Evolutionary conservation across 2,329 filamentous ascomycete genomes (phyloP).

Genomic region (Pseudocercospora musae): DNA sequence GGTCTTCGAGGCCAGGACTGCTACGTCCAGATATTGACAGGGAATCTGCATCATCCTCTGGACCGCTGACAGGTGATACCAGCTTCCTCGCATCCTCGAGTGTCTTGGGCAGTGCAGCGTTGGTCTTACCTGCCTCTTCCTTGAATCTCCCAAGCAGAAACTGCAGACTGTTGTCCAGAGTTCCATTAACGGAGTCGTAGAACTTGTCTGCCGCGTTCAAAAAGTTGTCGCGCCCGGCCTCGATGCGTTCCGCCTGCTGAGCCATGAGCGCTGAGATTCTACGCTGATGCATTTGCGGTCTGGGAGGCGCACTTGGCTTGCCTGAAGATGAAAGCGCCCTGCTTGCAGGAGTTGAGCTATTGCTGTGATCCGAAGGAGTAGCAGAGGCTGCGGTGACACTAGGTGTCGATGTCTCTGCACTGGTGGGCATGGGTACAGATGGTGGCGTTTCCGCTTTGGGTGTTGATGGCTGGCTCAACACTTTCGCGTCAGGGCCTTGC

Average conservation of each 20-base stretch:
- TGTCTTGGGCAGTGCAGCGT: conserved; percentile 70
- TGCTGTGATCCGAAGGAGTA: conserved; percentile 28
- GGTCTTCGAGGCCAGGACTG: conserved; percentile 31
- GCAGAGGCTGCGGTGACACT: conserved; percentile 29
- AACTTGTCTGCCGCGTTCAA: conserved; percentile 87
- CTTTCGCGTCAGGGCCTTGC: conserved; percentile 60
- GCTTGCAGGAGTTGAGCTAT: conserved; percentile 15
- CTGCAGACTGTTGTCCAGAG: conserved; percentile 87
- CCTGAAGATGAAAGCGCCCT: conserved; percentile 29
- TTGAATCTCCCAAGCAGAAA: conserved; percentile 86
- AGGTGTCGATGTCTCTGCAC: conserved; percentile 34
- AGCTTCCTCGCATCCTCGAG: conserved; percentile 89
- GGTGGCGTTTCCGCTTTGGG: conserved; percentile 42
- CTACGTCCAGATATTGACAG: conserved; percentile 40
- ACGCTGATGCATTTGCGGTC: conserved; percentile 61
- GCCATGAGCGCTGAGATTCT: conserved; percentile 83
- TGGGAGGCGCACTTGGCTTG: conserved; percentile 31
- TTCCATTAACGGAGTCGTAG: conserved; percentile 86
- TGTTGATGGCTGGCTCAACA: conserved; percentile 46
- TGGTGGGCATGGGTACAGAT: conserved; percentile 28
- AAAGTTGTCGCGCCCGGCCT: conserved; percentile 64
- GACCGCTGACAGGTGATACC: conserved; percentile 57
- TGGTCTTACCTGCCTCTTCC: conserved; percentile 57
- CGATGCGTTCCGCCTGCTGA: conserved; percentile 76
- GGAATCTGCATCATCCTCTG: conserved; percentile 21